Evolutionary conservation across 257 asterid species (phyloP), one percentile per base, ranked within the genome.

Genomic region (Echites panduratus): DNA sequence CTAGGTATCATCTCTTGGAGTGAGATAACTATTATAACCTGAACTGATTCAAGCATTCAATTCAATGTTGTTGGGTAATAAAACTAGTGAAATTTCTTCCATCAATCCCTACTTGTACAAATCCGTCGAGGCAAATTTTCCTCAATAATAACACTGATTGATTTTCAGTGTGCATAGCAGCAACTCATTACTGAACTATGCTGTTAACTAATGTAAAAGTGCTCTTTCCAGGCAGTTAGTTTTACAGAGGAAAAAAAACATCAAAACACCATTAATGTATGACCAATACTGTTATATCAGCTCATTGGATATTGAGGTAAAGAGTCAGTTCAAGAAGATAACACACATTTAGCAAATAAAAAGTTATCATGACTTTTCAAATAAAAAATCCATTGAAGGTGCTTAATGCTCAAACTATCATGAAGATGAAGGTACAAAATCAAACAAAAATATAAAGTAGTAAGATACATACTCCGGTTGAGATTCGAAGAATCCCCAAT

Each of bases 401-500:
- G 5, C 22, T 44, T 53, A 27, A 32, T 68, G 52, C 32, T 32
- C 3, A 29, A 29, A 44, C 8, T 2, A n/a, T 58, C 17, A 75
- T 20, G 24, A 49, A 5, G 1, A 32, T 67, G 56, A 32, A 56
- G 35, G 72, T 17, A 73, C 14, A 38, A 78, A 58, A 16, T 5
- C 10, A 40, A 24, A 61, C 22, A 58, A 12, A 20, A 9, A 63
- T 43, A 54, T 66, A 41, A 9, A 26, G 66, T 6, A 48, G n/a
- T 63, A 40, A 65, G 44, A 74, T 50, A 75, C 88, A 66, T 82
- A 93, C 97, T 82, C 72, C 77, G 84, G 68, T 67, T 77, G 48
- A 65, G 79, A 79, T 84, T 83, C 82, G 89, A 72, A 77, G 91
- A 75, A 73, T 91, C 94, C 67, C 88, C 90, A 64, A 86, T 64